Conservation (phyloP, 177 flowering plant species). For the Tripterygium wilfordii region DNA sequence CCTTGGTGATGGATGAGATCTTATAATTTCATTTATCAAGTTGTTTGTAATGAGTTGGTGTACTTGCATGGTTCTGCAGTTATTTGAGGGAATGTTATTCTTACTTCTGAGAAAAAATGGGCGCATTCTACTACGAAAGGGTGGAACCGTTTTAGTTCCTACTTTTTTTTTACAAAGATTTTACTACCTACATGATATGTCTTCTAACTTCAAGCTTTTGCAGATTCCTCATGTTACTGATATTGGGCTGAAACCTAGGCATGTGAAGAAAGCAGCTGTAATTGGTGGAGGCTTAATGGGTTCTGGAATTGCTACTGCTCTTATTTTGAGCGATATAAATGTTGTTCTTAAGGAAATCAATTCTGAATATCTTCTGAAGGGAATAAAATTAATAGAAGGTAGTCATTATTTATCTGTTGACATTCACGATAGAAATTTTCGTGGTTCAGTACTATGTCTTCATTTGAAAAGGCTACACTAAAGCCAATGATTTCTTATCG, state of each 20-base stretch:
- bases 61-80: too few relatives aligned
- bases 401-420: neutral
- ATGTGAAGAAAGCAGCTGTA: conserved; percentile 80
- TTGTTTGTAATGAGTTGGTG: too few relatives aligned
- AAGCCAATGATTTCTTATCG: too few relatives aligned
- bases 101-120: too few relatives aligned
- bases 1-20: too few relatives aligned
- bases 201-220: conserved; percentile 2
- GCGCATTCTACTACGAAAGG: too few relatives aligned
- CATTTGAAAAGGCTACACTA: too few relatives aligned
- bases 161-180: neutral
- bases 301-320: conserved; percentile 96
- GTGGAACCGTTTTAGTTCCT: too few relatives aligned
- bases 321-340: conserved; percentile 49
- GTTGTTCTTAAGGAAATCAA: conserved; percentile 91
- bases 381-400: conserved; percentile 78
- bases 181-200: neutral
- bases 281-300: conserved; percentile 99
- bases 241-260: conserved; percentile 82
- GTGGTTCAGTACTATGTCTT: too few relatives aligned
- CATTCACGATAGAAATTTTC: neutral
- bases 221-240: conserved; percentile 92
- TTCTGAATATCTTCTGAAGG: conserved; percentile 71
- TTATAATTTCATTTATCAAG: too few relatives aligned
- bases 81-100: too few relatives aligned